phyloP scores from a whole-genome alignment of 2,329 filamentous ascomycete species.

The Sporothrix phasma region DNA sequence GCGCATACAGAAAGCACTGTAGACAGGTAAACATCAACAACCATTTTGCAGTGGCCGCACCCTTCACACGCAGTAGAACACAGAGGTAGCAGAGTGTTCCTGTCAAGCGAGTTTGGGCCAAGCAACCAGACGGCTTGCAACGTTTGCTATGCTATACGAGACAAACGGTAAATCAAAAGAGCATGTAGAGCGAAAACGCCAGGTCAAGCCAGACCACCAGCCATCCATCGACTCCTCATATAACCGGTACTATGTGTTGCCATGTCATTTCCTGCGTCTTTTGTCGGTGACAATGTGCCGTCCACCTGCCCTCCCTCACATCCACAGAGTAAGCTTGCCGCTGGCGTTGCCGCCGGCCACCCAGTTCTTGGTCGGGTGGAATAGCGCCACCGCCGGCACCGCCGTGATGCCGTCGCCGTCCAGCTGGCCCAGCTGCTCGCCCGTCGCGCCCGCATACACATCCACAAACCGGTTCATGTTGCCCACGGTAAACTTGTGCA shows the following conservation, averaged over 20 bases:
- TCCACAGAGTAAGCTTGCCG: constrained; percentile 88
- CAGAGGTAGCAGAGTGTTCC: too few species aligned
- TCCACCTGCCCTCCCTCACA: constrained; percentile 36
- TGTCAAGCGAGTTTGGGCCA: background rate
- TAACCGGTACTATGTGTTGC: background rate
- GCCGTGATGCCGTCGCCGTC: constrained; percentile 87
- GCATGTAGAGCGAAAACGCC: background rate
- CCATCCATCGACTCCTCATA: background rate
- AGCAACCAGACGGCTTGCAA: background rate
- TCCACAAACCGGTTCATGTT: constrained; percentile 99
- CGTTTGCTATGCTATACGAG: background rate
- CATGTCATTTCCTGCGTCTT: background rate
- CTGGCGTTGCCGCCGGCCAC: constrained; percentile 84
- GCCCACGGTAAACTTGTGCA: constrained; percentile 82
- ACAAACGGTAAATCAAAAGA: background rate
- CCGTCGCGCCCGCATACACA: constrained; percentile 59
- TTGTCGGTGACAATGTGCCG: too few species aligned
- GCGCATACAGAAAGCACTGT: background rate
- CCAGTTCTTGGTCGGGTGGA: constrained; percentile 84
- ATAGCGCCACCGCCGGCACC: constrained; percentile 83
- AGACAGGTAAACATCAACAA: background rate
- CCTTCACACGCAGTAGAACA: too few species aligned
- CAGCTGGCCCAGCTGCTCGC: constrained; percentile 74
- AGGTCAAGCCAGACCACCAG: background rate
- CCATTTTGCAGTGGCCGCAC: too few species aligned